Evolutionary conservation across 1,284 basidiomycete species (phyloP).

Genomic region (Farysia itapuensis): DNA sequence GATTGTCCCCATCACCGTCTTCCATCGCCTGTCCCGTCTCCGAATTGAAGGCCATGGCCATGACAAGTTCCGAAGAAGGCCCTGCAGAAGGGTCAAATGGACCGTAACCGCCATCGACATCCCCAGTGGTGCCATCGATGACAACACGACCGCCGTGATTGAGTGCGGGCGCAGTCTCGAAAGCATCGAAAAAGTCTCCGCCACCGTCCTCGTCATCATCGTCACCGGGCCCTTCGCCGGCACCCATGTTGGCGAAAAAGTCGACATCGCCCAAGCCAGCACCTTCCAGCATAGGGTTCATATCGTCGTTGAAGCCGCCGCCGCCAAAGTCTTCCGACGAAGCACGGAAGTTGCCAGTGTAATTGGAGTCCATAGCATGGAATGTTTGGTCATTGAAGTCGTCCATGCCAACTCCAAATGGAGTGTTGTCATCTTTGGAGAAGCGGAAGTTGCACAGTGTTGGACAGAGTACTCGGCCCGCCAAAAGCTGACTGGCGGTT

Average conservation of each 20-base stretch:
- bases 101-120: constrained; percentile 19
- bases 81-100: constrained; percentile 34
- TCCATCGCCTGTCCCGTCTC: constrained; percentile 19
- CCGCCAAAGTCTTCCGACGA: constrained; percentile 15
- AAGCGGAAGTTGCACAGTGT: constrained; percentile 50
- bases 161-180: constrained; percentile 18
- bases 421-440: constrained; percentile 46
- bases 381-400: constrained; percentile 33
- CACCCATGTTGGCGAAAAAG: constrained; percentile 17
- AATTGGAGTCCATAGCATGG: constrained; percentile 4
- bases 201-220: constrained; percentile 54
- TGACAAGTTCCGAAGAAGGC: constrained; percentile 69
- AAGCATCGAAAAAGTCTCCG: constrained; percentile 62
- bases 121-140: constrained; percentile 25
- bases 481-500: constrained; percentile 26
- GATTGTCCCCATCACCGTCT: constrained; percentile 29
- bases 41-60: constrained; percentile 71
- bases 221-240: constrained; percentile 10
- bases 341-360: constrained; percentile 3
- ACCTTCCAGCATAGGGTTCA: constrained; percentile 11
- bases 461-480: constrained; percentile 43
- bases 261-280: constrained; percentile 14
- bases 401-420: constrained; percentile 38
- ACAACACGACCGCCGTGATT: constrained; percentile 24
- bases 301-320: constrained; percentile 13